Percentiles rank a stretch among this genome's conserved stretches.
These are phyloP conservation scores for Danielia reshetovae DNA, from an alignment of 805 yeast genomes.

Conservation along the genomic window DNA sequence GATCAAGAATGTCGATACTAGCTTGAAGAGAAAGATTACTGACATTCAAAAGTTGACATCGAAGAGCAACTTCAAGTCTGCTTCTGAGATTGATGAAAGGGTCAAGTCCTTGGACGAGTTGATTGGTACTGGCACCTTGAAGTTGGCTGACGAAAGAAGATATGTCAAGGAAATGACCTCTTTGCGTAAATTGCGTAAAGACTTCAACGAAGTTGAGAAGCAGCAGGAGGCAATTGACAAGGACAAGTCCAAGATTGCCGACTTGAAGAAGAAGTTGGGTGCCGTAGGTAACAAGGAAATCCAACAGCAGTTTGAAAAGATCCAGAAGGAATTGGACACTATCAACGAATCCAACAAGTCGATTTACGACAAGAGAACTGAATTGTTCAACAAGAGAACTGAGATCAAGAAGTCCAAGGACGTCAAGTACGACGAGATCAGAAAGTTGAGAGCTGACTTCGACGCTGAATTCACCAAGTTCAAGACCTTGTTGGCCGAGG, in stretches of 20 bases:
- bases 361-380: conserved; percentile 62
- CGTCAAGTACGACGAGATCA: conserved; percentile 61
- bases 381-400: conserved; percentile 60
- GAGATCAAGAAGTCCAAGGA: conserved; percentile 66
- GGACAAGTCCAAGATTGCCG: conserved; percentile 71
- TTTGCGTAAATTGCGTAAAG: conserved; percentile 77
- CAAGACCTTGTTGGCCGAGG: conserved; percentile 63
- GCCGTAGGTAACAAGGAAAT: conserved; percentile 60
- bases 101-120: conserved; percentile 63
- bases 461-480: conserved; percentile 72
- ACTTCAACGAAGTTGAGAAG: conserved; percentile 67
- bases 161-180: conserved; percentile 79
- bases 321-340: conserved; percentile 66
- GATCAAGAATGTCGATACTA: conserved; percentile 65
- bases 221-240: conserved; percentile 76
- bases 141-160: conserved; percentile 88
- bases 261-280: conserved; percentile 64
- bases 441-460: conserved; percentile 66
- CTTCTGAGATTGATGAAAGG: conserved; percentile 66
- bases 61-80: conserved; percentile 63
- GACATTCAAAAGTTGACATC: conserved; percentile 72
- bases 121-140: conserved; percentile 73
- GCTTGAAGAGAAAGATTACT: conserved; percentile 66
- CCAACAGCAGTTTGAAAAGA: conserved; percentile 62
- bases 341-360: conserved; percentile 57